Conservation (phyloP, 176 grass and related monocot species). For the Lolium perenne region DNA sequence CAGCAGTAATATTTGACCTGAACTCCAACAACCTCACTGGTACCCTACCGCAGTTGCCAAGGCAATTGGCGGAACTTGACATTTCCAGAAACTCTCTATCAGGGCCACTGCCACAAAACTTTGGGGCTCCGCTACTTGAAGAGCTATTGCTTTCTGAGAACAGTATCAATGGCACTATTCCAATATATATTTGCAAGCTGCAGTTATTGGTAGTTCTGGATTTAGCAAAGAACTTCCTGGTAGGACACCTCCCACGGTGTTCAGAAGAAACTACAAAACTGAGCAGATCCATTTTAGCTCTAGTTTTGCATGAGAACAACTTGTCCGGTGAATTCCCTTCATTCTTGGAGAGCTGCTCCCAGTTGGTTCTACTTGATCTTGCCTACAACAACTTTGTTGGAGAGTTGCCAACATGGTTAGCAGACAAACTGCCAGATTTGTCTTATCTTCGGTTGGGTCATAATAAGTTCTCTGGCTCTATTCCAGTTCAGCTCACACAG, state of each 20-base stretch:
- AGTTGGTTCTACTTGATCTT: background rate
- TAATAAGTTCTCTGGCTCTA: background rate
- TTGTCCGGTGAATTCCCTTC: background rate
- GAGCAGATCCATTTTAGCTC: background rate
- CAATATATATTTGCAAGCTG: background rate
- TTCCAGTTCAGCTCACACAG: background rate
- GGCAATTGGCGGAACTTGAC: background rate
- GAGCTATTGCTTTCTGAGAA: background rate
- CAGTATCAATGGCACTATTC: background rate
- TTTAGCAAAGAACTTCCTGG: background rate
- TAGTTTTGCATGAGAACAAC: background rate
- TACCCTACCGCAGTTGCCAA: background rate
- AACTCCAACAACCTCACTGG: background rate
- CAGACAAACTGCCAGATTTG: background rate
- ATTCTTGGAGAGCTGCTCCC: background rate
- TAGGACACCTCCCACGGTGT: background rate
- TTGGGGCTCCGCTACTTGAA: background rate
- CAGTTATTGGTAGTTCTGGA: background rate
- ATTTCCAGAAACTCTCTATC: slow-evolving; percentile 8
- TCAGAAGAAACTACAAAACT: background rate
- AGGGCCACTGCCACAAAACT: background rate
- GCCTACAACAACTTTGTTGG: background rate
- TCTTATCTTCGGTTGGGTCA: background rate
- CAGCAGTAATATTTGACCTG: background rate
- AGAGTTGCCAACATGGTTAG: background rate